Evolutionary conservation across 1,139 yeast genomes (phyloP).

Genomic region (Nadsonia starkeyi-henricii): DNA sequence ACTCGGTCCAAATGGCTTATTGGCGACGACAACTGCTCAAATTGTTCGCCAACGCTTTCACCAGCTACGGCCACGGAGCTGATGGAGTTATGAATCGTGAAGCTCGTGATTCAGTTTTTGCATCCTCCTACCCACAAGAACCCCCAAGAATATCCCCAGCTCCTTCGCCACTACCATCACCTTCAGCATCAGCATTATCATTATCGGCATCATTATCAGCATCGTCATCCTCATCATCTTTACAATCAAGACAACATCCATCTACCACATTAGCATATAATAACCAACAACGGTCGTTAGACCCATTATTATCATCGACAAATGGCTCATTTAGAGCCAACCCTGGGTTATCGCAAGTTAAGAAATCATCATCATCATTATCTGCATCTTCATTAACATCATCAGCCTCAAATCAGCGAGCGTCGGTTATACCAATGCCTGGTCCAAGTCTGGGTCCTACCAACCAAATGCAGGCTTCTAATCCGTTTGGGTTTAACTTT

Average conservation of each 20-base stretch:
- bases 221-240: constrained; percentile 1
- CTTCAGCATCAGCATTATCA: constrained; percentile 4
- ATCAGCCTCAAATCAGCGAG: too few relatives aligned
- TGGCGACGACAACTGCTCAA: background rate
- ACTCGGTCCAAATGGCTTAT: background rate
- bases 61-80: too few relatives aligned
- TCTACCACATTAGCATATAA: background rate
- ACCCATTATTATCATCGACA: too few relatives aligned
- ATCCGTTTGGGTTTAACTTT: too few relatives aligned
- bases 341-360: background rate
- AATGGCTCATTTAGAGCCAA: too few relatives aligned
- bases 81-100: too few relatives aligned
- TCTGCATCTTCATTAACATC: constrained; percentile 4
- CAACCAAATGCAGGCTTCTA: too few relatives aligned
- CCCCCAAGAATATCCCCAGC: background rate
- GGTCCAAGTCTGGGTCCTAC: too few relatives aligned
- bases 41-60: background rate
- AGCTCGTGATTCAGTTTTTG: too few relatives aligned
- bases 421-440: too few relatives aligned
- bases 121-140: too few relatives aligned
- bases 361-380: background rate
- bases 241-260: background rate
- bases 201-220: constrained; percentile 1
- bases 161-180: background rate
- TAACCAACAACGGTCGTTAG: too few relatives aligned